Evolutionary conservation across 495 filamentous ascomycete species (phyloP), one percentile per base, ranked within the genome.

Genomic region (Xylaria longipes): DNA sequence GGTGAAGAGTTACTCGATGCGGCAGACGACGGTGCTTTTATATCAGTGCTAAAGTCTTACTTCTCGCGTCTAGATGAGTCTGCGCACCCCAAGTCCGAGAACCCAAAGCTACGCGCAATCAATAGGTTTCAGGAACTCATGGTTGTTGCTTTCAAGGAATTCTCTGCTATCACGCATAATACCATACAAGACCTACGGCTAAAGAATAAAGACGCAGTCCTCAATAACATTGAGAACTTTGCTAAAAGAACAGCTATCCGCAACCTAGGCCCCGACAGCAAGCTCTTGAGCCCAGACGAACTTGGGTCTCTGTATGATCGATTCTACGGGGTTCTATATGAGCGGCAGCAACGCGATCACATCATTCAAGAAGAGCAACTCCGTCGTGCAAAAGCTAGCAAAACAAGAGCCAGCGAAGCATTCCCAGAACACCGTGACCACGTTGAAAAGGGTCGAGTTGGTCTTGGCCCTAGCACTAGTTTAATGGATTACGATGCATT

Each of bases 91-190:
- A 93, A 91, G 73, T 97, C 94, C 0, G 94, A 97, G 75, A 98
- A 98, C 73, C 90, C 94, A 1, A 98, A 98, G 78, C 83, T 97
- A 29, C 87, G 95, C 71, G 93, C 94, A 11, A 95, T 99, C 46
- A 99, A 97, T 0, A 88, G 93, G 54, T 99, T 99, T 80, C 96
- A 99, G 78, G 96, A 98, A 76, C 86, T 99, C 66, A 97, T 99
- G 93, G 96, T 99, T 3, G 95, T 98, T 4, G 96, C 96, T 15
- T 98, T 98, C 84, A 97, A 97, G 71, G 96, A 99, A 75, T 99
- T 99, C 75, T 91, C 95, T 1, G 93, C 90, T 11, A 97, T 99
- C 76, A 99, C 96, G 0, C 95, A 98, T 76, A 90, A 88, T 74
- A 97, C 92, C 46, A 94, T 99, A 66, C 90, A 89, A 3, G 96